Base-by-base conservation (phyloP, 306 rosid species). In the Rubus parviflorus region DNA sequence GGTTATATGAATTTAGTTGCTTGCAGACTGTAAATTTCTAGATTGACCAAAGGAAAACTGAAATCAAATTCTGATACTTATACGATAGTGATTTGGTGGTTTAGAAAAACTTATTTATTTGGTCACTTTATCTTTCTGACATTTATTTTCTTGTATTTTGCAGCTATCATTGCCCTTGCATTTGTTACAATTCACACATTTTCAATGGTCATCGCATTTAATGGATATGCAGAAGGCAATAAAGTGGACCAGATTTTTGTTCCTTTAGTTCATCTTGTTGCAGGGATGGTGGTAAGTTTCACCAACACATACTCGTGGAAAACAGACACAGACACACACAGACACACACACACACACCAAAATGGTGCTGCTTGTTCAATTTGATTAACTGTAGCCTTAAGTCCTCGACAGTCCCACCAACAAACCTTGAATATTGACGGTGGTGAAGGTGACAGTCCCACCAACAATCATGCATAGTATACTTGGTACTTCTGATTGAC, bases 151-250 rank as follows among this genome's bases (percentile, higher is more conserved):
- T 72, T 63, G 17, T 79, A 75, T 80, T 60, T 86, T 84, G 83
- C 96, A 94, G 98, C 98, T 40, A 69, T 87, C 57, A 89, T 94
- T 68, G 90, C 96, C 70, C 93, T 94, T 72, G 98, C 98, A 57
- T 94, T 92, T 84, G 96, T 89, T 75, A 92, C 96, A 6, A 94
- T 94, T 73, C 98, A 94, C 85, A 94, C 97, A 61, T 94, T 90
- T 82, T 94, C 98, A 17, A 94, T 94, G 98, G 94, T 94, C 81
- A 92, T 94, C 43, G 98, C 98, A 73, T 94, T 92, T 82, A 92
- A 85, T 77, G 98, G 94, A 62, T 92, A 94, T 65, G 92, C 93
- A 22, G 98, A 92, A 79, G 88, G 88, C 77, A 92, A 90, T 60
- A 92, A 82, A 85, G 86, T 92, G 83, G 96, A 94, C 80, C 86